Evolutionary conservation across 2,329 filamentous ascomycete genomes (phyloP).

Genomic region (Rutstroemia sp.): DNA sequence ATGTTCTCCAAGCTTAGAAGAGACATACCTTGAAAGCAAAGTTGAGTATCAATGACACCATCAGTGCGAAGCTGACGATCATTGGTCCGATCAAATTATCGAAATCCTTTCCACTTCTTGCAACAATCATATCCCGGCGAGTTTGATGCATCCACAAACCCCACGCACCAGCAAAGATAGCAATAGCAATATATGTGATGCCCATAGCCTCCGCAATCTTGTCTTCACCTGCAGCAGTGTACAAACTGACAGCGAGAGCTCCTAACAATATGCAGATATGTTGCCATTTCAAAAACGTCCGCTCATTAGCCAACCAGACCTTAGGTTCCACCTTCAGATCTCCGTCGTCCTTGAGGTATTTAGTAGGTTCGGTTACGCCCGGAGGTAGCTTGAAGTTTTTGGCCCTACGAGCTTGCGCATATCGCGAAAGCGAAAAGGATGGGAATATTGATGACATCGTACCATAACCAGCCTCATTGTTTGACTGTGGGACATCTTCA

Average conservation of each 20-base stretch:
- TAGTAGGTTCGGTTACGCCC: slow-evolving; percentile 76
- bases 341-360: slow-evolving; percentile 92
- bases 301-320: slow-evolving; percentile 97
- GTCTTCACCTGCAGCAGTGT: slow-evolving; percentile 79
- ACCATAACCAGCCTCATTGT: slow-evolving; percentile 38
- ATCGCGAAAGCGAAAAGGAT: slow-evolving; percentile 74
- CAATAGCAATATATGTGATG: slow-evolving; percentile 75
- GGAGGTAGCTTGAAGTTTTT: slow-evolving; percentile 59
- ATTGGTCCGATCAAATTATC: slow-evolving; percentile 83
- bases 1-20: neutral
- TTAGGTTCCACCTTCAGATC: slow-evolving; percentile 92
- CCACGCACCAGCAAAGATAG: slow-evolving; percentile 78
- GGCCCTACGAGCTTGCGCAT: slow-evolving; percentile 51
- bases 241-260: slow-evolving; percentile 73
- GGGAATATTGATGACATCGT: slow-evolving; percentile 69
- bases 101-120: slow-evolving; percentile 86
- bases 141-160: slow-evolving; percentile 77
- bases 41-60: slow-evolving; percentile 74
- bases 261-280: slow-evolving; percentile 87
- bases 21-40: slow-evolving; percentile 71
- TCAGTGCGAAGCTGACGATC: slow-evolving; percentile 72
- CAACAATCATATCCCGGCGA: slow-evolving; percentile 70
- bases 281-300: slow-evolving; percentile 98
- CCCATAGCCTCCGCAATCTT: slow-evolving; percentile 70
- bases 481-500: slow-evolving; percentile 32